Percentiles rank a stretch among this genome's conserved stretches.
Conservation (phyloP, 176 grass and related monocot genomes). For the Otatea glauca region DNA sequence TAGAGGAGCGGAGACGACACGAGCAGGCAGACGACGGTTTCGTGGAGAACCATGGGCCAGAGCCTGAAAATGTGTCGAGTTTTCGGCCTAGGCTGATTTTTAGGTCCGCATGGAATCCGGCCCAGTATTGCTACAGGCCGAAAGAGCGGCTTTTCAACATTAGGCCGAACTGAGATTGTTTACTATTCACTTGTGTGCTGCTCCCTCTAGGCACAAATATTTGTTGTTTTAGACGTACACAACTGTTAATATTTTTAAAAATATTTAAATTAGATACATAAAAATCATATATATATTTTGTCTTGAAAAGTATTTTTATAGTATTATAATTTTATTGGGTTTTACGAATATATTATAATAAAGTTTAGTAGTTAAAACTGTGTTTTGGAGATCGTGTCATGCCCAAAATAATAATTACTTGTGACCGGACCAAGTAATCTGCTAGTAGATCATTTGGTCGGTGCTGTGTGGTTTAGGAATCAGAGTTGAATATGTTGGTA, state of each 20-base stretch:
- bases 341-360: too few relatives aligned
- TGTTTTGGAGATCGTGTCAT: too few relatives aligned
- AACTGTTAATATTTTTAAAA: too few relatives aligned
- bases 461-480: not conserved
- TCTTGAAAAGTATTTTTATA: too few relatives aligned
- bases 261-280: too few relatives aligned
- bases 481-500: not conserved
- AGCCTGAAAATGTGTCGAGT: rapidly evolving
- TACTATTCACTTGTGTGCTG: not conserved
- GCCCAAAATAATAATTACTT: too few relatives aligned
- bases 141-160: not conserved
- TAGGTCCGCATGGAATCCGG: not conserved
- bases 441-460: not conserved
- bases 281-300: too few relatives aligned
- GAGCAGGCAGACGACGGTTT: not conserved
- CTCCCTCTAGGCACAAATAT: too few relatives aligned
- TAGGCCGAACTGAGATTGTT: not conserved
- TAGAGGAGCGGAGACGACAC: constrained; percentile 11
- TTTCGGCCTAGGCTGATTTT: not conserved
- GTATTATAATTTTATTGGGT: too few relatives aligned
- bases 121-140: not conserved
- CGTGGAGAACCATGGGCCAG: not conserved
- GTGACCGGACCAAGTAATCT: too few relatives aligned
- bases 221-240: too few relatives aligned
- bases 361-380: too few relatives aligned